Evolutionary conservation across 768 basidiomycete genomes (phyloP), one percentile per base, ranked within the genome.

Genomic region (Leucocoprinus birnbaumii): DNA sequence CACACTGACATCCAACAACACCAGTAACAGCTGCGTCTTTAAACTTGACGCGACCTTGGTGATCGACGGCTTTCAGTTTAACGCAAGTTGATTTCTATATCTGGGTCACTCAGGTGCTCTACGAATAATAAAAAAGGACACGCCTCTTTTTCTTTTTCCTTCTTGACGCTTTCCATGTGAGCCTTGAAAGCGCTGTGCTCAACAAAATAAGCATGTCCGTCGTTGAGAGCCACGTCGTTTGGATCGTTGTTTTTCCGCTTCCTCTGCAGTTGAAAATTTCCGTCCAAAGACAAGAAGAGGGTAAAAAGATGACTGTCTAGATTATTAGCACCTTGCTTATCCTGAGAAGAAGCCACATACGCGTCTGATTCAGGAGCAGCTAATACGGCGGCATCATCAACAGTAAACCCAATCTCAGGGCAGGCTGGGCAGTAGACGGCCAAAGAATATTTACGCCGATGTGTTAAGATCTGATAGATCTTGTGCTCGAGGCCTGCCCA

Each of bases 1-100:
- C 66, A 55, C 68, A 71, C 24, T 66, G 62, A 3, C 69, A 46
- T 2, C 62, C 60, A 6, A 70, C 62, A 1, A 69, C 63, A 2
- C 68, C 66, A 6, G 51, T 67, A 34, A 66, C 59, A n/a, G 61
- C 63, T 18, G 61, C 58, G 48, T 31, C 31, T 11, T 31, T 31
- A 11, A 31, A 31, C 31, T 31, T 31, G 6, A 31, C 31, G 11
- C 31, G 63, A 63, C 41, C 63, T 48, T 69, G 68, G 35, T 69
- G 59, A 16, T 55, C 46, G 3, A 59, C 57, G 1, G 66, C 66
- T n/a, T 57, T 58, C 1, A 71, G 60, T 27, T 70, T 65, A 11
- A 48, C 44, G 51, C 67, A 71, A 8, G 58, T 63, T 14, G 55
- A 50, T 21, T 58, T 54, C 65, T 69, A 43, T 16, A 51, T 45